Base-by-base conservation (phyloP, 2,329 filamentous ascomycete species). In the Diplodia mutila region DNA sequence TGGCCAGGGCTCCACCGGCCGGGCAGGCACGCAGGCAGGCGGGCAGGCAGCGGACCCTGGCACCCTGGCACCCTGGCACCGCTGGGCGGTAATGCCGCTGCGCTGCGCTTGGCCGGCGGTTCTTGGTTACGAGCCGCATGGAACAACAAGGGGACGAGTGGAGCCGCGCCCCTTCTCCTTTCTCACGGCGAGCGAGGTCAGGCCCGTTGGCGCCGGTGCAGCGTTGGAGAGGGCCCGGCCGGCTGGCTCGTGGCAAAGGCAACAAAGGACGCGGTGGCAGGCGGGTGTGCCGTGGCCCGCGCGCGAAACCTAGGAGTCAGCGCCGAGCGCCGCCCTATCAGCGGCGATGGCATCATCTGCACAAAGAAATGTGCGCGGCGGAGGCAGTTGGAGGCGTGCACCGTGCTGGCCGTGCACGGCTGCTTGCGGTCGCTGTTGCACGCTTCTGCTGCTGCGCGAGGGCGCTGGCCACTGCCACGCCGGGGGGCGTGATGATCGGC, bases 151-250 rank as follows among this genome's bases (percentile, higher is more conserved):
- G 39, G 39, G 25, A 29, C 42, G 27, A 51, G 59, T 63, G 59
- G 59, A 63, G 59, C 59, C 59, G 46, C 37, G 37, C 59, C 59
- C 59, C 59, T 63, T 63, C 59, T 63, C 59, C 59, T 63, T 34
- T 63, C 23, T 46, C 57, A 32, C 18, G 37, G 55, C 34, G 37
- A 27, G 55, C 34, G 37, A 27, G 55, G 37, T 27, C 55, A 59
- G 55, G 55, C 55, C 55, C 32, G 53, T 37, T 34, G 53, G 53
- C 53, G 53, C 34, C 55, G 37, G 14, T 25, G 55, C 52, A 25
- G 21, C 54, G n/a, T 34, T 23, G 54, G 29, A 34, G 29, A 21
- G 55, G 8, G 37, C 55, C 55, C 55, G 55, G 55, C 55, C 55
- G n/a, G 11, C n/a, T 59, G 55, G 39, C 57, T 49, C 59, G 59